Conservation (phyloP, 345 rosid species). For the Melastoma malabathricum region DNA sequence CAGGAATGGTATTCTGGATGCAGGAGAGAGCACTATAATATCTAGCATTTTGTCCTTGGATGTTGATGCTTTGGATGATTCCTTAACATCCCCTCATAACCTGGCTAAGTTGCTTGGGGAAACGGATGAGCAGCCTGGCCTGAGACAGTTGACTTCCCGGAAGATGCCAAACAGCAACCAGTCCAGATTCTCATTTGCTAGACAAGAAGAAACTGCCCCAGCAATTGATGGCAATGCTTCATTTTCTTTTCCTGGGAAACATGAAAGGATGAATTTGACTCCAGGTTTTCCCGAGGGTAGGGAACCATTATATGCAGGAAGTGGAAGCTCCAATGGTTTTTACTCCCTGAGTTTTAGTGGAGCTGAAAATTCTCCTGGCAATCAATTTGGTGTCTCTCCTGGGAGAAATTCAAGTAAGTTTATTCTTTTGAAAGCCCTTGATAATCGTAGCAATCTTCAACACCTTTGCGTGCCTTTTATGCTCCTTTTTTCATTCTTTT, state of each 20-base stretch:
- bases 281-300: constrained; percentile 31
- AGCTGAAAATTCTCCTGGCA: constrained; percentile 12
- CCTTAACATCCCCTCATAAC: constrained; percentile 52
- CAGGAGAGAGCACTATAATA: constrained; percentile 60
- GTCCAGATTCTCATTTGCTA: constrained; percentile 81
- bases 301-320: constrained; percentile 14
- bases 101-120: constrained; percentile 51
- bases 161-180: constrained; percentile 47
- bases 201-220: constrained; percentile 50
- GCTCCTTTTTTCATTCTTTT: too few species aligned
- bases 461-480: too few species aligned
- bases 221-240: constrained; percentile 22
- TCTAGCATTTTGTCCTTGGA: constrained; percentile 72
- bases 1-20: constrained; percentile 17
- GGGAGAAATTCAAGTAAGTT: constrained; percentile 51
- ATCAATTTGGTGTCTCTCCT: constrained; percentile 20
- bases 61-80: constrained; percentile 68
- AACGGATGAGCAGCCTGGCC: constrained; percentile 28
- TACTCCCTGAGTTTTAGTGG: constrained; percentile 17
- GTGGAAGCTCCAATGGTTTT: constrained; percentile 16
- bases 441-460: too few species aligned
- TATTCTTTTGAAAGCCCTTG: background rate
- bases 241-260: constrained; percentile 18
- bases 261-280: constrained; percentile 20
- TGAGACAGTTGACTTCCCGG: constrained; percentile 26